A percentile compares a stretch with the other conserved stretches of the same genome.
These are phyloP conservation scores for Kluyveromyces sp. DNA, from an alignment of 1,139 yeast genomes.

Conservation along the genomic window DNA sequence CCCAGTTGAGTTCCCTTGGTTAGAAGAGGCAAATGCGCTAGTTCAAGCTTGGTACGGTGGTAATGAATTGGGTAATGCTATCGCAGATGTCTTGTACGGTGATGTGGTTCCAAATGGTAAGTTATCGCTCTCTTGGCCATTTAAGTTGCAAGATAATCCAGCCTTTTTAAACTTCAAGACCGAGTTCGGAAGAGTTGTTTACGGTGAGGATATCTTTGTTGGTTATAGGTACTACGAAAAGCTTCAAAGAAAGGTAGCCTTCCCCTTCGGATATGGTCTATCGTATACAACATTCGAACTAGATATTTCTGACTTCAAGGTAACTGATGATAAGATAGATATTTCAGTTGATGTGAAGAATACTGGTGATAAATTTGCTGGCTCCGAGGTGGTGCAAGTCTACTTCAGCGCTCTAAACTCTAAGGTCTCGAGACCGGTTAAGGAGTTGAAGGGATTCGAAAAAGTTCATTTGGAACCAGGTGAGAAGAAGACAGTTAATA, in stretches of 20 bases:
- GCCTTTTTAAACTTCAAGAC: conserved; percentile 38
- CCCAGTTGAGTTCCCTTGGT: conserved; percentile 57
- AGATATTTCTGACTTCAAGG: conserved; percentile 18
- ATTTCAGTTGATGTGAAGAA: conserved; percentile 38
- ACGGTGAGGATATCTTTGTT: conserved; percentile 51
- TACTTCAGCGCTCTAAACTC: conserved; percentile 37
- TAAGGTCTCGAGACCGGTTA: conserved; percentile 42
- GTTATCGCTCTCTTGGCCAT: conserved; percentile 53
- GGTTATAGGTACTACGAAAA: conserved; percentile 57
- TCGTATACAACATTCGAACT: conserved; percentile 45
- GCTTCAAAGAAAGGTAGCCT: conserved; percentile 38
- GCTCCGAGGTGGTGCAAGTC: conserved; percentile 41
- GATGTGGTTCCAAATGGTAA: conserved; percentile 60
- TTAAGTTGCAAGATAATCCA: conserved; percentile 40
- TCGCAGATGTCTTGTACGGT: conserved; percentile 55
- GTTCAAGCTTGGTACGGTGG: conserved; percentile 47
- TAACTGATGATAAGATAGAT: conserved; percentile 28
- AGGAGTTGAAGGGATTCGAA: conserved; percentile 50
- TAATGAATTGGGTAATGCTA: conserved; percentile 42
- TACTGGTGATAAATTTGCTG: conserved; percentile 33
- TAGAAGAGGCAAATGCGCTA: conserved; percentile 38
- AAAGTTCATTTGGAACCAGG: conserved; percentile 41
- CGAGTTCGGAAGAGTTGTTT: conserved; percentile 46
- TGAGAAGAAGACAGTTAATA: conserved; percentile 33
- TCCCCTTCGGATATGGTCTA: conserved; percentile 56